Evolutionary conservation across 2,329 filamentous ascomycete genomes (phyloP), one percentile per base, ranked within the genome.

Genomic region (Ophiostoma ips): DNA sequence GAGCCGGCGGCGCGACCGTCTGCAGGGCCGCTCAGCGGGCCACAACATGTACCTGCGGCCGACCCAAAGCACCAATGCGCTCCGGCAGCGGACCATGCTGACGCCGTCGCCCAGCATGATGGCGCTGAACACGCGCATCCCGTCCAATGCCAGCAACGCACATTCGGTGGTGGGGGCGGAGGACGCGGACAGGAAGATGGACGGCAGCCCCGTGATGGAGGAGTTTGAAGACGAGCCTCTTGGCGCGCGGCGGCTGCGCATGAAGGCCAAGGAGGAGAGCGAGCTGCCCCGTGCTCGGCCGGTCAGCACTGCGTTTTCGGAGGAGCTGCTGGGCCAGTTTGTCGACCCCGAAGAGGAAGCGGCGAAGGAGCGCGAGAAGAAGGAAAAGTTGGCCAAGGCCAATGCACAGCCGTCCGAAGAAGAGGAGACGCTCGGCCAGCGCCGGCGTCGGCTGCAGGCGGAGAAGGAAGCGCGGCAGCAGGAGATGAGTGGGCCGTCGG

Each of bases 361-460:
- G 34, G 67, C 68, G 50, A 59, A 63, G 16, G 64, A 64, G 44
- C 53, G 53, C 18, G 62, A 58, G 33, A 55, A 60, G 18, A 31
- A 60, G 57, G 6, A 55, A 61, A 45, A 37, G 54, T 7, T 30
- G 5, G 38, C 38, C 38, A 41, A 19, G 19, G 44, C 43, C 12
- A 21, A 12, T 8, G 16, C 31, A 9, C 30, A 51, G 56, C 60
- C 18, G n/a, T 43, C 40, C 9, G 71, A 73, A 53, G 83, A 81
- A 56, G 83, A 87, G 57, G 86, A 92, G 61, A 90, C 86, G 0
- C 70, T 92, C 0, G 86, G 84, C 10, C 84, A 90, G 62, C 79
- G 86, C 11, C 79, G 84, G 1, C 79, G 78, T 28, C 76, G 86
- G 24, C 70, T 92, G 2, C 84, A 88, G 61, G 79, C 80, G 7